Conservation (phyloP, 2,329 filamentous ascomycete species). For the Cordyceps militaris region DNA sequence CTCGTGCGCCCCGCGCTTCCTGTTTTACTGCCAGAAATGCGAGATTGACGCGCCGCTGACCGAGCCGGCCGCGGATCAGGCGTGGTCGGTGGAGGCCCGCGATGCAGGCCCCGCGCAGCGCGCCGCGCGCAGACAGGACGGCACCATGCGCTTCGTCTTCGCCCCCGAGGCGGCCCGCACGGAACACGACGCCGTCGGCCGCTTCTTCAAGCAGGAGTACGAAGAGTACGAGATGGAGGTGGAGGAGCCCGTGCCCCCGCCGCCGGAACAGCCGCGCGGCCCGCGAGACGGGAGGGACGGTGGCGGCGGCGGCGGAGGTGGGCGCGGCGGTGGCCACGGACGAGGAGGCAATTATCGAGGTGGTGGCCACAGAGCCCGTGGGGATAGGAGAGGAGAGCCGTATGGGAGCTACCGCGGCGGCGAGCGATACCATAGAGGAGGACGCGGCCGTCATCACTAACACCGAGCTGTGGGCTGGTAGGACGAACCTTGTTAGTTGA, state of each 20-base stretch:
- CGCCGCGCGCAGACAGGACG: slow-evolving; percentile 46
- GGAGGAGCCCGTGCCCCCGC: slow-evolving; percentile 50
- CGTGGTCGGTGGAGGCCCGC: too few species aligned
- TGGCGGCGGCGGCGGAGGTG: slow-evolving; percentile 13
- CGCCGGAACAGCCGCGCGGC: slow-evolving; percentile 16
- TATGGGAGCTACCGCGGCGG: slow-evolving; percentile 30
- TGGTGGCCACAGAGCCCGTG: slow-evolving; percentile 20
- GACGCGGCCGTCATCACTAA: background rate
- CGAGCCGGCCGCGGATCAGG: too few species aligned
- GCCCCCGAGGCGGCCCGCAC: slow-evolving; percentile 66
- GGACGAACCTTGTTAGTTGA: background rate
- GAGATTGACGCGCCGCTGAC: slow-evolving; percentile 32
- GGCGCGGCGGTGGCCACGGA: slow-evolving; percentile 18
- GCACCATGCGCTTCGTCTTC: slow-evolving; percentile 84
- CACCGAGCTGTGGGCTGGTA: background rate
- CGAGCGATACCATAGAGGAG: slow-evolving; percentile 28
- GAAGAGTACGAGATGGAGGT: slow-evolving; percentile 74
- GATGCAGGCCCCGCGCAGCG: too few species aligned
- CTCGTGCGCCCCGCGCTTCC: slow-evolving; percentile 55
- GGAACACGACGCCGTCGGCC: slow-evolving; percentile 61
- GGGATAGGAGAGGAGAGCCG: slow-evolving; percentile 26
- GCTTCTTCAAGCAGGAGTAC: slow-evolving; percentile 66
- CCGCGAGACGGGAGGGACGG: slow-evolving; percentile 15
- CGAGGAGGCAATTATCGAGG: slow-evolving; percentile 5
- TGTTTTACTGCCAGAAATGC: slow-evolving; percentile 50